Base-by-base conservation (phyloP, 2,329 filamentous ascomycete species). In the Verticillium dahliae region DNA sequence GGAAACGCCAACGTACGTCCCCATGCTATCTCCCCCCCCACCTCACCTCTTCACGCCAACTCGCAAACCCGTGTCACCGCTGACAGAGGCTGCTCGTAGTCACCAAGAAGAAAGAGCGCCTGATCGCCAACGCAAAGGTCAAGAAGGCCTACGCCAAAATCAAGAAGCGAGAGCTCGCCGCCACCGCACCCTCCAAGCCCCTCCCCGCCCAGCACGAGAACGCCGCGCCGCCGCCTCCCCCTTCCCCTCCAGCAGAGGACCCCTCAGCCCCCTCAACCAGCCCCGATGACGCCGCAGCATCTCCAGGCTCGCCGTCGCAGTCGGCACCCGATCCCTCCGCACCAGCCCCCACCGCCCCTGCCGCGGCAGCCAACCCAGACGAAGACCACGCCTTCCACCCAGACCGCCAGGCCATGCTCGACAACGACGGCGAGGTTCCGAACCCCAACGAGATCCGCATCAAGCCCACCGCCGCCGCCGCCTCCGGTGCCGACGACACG, bases 131-230 rank as follows among this genome's bases (percentile, higher is more conserved):
- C 74, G 92, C 93, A 63, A 97, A 97, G 76, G 82, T 97, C 65
- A 95, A 94, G 77, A 96, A 97, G 75, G 85, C 90, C 52, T 97
- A 97, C 72, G 90, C 90, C 65, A 97, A 97, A 75, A 80, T 97
- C 66, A 94, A 93, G 75, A 87, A 86, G 50, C 77, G 79, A 56
- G 81, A 85, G 71, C 73, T 78, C 45, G 62, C 61, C 15, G 50
- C 62, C 1, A 10, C 39, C n/a, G 27, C 11, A 3, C 73, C 5
- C 70, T 60, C 59, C 57, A 58, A 35, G 4, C 33, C 35, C 14
- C 18, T 18, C 31, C 45, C 57, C 6, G 39, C 22, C 34, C 35
- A 56, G 14, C 61, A 59, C 34, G 45, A 58, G 38, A 60, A 56
- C 39, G 59, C 38, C 11, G 41, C 45, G 61, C 67, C 45, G 61